A percentile compares a stretch with the other conserved stretches of the same genome.
Conservation (phyloP, 169 alveolate genomes). For the Ichthyophthirius multifiliis region DNA sequence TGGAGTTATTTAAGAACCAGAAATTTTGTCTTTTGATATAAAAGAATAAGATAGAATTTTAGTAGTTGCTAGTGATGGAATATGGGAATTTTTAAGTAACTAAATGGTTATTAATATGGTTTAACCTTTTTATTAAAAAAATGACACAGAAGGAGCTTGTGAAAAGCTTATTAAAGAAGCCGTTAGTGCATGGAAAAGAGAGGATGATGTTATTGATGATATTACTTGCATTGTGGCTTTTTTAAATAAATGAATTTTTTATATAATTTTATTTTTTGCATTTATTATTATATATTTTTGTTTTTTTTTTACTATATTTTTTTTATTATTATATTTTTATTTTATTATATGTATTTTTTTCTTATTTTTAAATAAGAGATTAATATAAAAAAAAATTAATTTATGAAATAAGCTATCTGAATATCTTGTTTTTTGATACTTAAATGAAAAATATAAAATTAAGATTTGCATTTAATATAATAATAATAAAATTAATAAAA, state of each 20-base stretch:
- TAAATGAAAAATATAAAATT: no score
- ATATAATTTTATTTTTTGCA: no score
- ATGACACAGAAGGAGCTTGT: constrained; percentile 67
- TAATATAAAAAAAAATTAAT: no score
- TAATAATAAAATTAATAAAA: no score
- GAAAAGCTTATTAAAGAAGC: constrained; percentile 57
- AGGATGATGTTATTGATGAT: constrained; percentile 85
- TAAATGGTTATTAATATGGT: constrained; percentile 51
- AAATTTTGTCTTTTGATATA: constrained; percentile 38
- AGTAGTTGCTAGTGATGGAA: constrained; percentile 70
- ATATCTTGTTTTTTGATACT: no score
- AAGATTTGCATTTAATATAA: no score
- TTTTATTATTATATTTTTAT: no score
- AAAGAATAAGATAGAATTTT: constrained; percentile 44
- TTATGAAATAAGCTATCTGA: no score
- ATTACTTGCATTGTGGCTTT: constrained; percentile 79
- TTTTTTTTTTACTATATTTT: no score
- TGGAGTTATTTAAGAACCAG: constrained; percentile 72
- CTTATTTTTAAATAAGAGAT: no score
- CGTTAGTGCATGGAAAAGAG: constrained; percentile 50
- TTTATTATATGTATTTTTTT: no score
- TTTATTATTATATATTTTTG: no score
- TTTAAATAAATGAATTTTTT: constrained; percentile 45
- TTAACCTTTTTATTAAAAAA: constrained; percentile 49
- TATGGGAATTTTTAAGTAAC: constrained; percentile 55